A percentile compares a stretch with the other conserved stretches of the same genome.
phyloP scores from a whole-genome alignment of 352 stramenopile genomes.

The Phytophthora citrophthora region DNA sequence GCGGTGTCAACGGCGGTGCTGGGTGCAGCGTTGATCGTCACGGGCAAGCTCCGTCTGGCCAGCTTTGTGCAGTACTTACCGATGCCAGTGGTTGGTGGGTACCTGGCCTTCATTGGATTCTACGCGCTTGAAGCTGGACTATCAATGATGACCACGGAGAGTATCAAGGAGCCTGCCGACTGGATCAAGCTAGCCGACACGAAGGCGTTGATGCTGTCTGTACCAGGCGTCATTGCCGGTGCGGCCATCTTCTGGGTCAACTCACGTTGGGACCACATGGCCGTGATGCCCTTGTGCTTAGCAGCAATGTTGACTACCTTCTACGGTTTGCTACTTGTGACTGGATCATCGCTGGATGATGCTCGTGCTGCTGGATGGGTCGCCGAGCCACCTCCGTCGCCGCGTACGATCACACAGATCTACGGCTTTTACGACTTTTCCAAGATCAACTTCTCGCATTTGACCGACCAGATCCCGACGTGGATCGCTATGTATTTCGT shows the following conservation, averaged over 20 bases:
- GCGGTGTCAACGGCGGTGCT: slow-evolving; percentile 92
- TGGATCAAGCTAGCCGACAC: slow-evolving; percentile 82
- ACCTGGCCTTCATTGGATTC: slow-evolving; percentile 97
- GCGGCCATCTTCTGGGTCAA: slow-evolving; percentile 87
- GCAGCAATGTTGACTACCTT: slow-evolving; percentile 86
- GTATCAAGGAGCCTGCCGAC: slow-evolving; percentile 89
- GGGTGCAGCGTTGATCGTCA: slow-evolving; percentile 93
- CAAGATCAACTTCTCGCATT: slow-evolving; percentile 61
- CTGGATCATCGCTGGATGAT: slow-evolving; percentile 84
- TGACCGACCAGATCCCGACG: slow-evolving; percentile 84
- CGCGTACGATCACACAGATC: slow-evolving; percentile 70
- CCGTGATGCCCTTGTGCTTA: slow-evolving; percentile 90
- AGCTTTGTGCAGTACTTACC: slow-evolving; percentile 97
- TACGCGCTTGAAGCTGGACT: slow-evolving; percentile 86
- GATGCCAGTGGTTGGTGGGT: slow-evolving; percentile 97
- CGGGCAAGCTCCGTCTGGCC: slow-evolving; percentile 95
- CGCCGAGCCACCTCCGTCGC: slow-evolving; percentile 66
- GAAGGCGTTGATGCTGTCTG: slow-evolving; percentile 84
- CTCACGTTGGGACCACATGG: slow-evolving; percentile 81
- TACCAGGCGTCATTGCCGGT: slow-evolving; percentile 86
- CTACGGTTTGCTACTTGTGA: slow-evolving; percentile 80
- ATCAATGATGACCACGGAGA: slow-evolving; percentile 90
- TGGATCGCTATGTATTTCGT: slow-evolving; percentile 98
- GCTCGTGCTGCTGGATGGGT: slow-evolving; percentile 94
- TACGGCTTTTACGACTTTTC: slow-evolving; percentile 84